Evolutionary conservation across 148 eudicot genomes (phyloP).

Genomic region (Rhododendron henanense): DNA sequence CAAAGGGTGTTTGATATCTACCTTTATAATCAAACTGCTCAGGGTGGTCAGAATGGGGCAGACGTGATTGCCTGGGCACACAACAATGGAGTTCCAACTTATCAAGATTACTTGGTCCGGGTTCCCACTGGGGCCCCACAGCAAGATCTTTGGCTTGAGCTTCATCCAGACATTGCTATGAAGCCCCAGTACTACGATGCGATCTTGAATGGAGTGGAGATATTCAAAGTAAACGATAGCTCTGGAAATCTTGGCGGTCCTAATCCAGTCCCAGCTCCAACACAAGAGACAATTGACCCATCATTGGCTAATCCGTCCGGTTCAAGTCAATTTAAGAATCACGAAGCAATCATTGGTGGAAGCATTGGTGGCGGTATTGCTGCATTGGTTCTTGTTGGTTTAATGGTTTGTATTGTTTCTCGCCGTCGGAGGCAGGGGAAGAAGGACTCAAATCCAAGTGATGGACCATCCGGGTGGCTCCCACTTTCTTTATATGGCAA

Average conservation of each 20-base stretch:
- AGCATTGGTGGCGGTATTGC: slow-evolving; percentile 67
- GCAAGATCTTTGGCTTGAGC: slow-evolving; percentile 72
- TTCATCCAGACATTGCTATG: slow-evolving; percentile 41
- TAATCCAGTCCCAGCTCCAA: slow-evolving; percentile 70
- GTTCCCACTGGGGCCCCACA: slow-evolving; percentile 46
- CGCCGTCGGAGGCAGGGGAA: slow-evolving; percentile 49
- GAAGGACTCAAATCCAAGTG: slow-evolving; percentile 69
- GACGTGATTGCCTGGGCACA: slow-evolving; percentile 54
- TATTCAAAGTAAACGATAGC: slow-evolving; percentile 62
- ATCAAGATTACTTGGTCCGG: slow-evolving; percentile 54
- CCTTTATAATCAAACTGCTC: slow-evolving; percentile 71
- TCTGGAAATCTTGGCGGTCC: slow-evolving; percentile 73
- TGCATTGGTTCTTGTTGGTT: slow-evolving; percentile 41
- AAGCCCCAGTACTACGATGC: slow-evolving; percentile 55
- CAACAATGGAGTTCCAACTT: slow-evolving; percentile 37
- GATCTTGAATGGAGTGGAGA: slow-evolving; percentile 82
- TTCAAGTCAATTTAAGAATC: slow-evolving; percentile 24
- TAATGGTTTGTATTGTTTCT: slow-evolving; percentile 47
- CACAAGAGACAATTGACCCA: slow-evolving; percentile 25
- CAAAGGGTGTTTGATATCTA: slow-evolving; percentile 65
- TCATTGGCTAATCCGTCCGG: slow-evolving; percentile 17
- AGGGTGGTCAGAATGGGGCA: slow-evolving; percentile 7
- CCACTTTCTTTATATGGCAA: slow-evolving; percentile 92
- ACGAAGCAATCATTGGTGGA: slow-evolving; percentile 58
- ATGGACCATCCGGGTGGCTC: slow-evolving; percentile 90